phyloP scores from a whole-genome alignment of 805 yeast genomes.

The Peterozyma xylosa region DNA sequence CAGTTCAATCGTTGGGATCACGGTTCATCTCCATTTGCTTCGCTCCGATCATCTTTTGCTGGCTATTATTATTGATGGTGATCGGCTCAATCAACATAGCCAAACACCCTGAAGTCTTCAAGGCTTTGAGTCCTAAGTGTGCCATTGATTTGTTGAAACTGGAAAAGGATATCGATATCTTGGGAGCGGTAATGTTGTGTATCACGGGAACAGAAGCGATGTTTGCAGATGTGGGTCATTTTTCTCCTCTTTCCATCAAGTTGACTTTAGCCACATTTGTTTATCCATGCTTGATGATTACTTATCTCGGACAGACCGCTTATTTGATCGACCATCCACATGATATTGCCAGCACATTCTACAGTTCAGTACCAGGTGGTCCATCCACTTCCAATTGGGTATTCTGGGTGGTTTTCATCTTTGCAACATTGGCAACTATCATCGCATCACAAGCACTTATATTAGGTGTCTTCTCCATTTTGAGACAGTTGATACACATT shows the following conservation, averaged over 20 bases:
- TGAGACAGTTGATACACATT: conserved; percentile 43
- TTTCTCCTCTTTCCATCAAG: conserved; percentile 42
- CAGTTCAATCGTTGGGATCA: conserved; percentile 43
- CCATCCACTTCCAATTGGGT: conserved; percentile 27
- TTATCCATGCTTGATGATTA: conserved; percentile 44
- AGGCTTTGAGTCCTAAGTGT: conserved; percentile 41
- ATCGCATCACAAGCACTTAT: conserved; percentile 58
- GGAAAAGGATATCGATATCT: conserved; percentile 30
- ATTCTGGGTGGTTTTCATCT: conserved; percentile 44
- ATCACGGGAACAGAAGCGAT: conserved; percentile 57
- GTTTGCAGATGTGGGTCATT: conserved; percentile 58
- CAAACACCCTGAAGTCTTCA: conserved; percentile 34
- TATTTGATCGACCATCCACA: conserved; percentile 33
- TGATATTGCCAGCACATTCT: conserved; percentile 34
- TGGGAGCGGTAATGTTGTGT: conserved; percentile 45
- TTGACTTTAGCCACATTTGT: conserved; percentile 36
- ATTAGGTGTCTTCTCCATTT: conserved; percentile 44
- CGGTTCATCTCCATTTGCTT: conserved; percentile 37
- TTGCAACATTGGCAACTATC: conserved; percentile 48
- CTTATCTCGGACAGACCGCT: conserved; percentile 55
- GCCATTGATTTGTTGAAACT: conserved; percentile 36
- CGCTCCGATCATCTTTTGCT: conserved; percentile 46
- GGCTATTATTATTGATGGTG: conserved; percentile 38
- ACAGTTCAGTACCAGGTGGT: conserved; percentile 43
- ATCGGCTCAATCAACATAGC: conserved; percentile 40